Conservation (phyloP, 495 filamentous ascomycete species). For the Hypomontagnella monticulosa region DNA sequence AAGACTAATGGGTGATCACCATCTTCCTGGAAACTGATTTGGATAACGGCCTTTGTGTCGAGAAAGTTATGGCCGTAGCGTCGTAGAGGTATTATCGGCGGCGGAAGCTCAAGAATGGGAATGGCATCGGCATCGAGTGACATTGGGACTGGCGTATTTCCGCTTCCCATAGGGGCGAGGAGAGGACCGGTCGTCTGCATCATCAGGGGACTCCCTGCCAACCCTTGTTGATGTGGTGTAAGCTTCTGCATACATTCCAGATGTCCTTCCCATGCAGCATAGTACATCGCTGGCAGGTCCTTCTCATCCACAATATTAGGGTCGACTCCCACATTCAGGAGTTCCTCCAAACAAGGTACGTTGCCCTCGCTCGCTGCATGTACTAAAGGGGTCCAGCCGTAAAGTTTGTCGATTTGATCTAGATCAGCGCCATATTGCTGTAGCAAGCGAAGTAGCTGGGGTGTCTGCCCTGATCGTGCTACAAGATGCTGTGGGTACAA, state of each 20-base stretch:
- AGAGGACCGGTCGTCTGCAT: slow-evolving; percentile 43
- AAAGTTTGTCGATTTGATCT: slow-evolving; percentile 91
- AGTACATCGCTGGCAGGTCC: slow-evolving; percentile 92
- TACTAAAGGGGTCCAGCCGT: slow-evolving; percentile 96
- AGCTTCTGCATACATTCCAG: slow-evolving; percentile 92
- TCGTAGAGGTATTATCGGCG: slow-evolving; percentile 92
- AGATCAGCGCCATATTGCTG: slow-evolving; percentile 90
- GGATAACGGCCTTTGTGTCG: slow-evolving; percentile 93
- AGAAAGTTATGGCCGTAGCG: slow-evolving; percentile 98
- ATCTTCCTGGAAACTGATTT: slow-evolving; percentile 83
- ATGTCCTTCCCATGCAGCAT: slow-evolving; percentile 98
- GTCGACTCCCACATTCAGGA: slow-evolving; percentile 79
- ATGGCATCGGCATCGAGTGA: slow-evolving; percentile 84
- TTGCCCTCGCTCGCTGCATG: slow-evolving; percentile 97
- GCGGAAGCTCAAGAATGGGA: slow-evolving; percentile 89
- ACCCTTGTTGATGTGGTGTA: slow-evolving; percentile 61
- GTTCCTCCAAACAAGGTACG: slow-evolving; percentile 80
- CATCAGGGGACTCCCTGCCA: slow-evolving; percentile 42
- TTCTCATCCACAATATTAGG: slow-evolving; percentile 88
- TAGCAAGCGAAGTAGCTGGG: slow-evolving; percentile 78
- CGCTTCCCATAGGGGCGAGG: slow-evolving; percentile 53
- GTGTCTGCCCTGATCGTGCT: slow-evolving; percentile 84
- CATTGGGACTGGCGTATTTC: slow-evolving; percentile 68
- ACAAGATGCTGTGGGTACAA: slow-evolving; percentile 98
- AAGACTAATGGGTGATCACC: slow-evolving; percentile 79